A percentile compares a stretch with the other conserved stretches of the same genome.
phyloP scores from a whole-genome alignment of 2,329 filamentous ascomycete species.

The Fusarium acutatum region DNA sequence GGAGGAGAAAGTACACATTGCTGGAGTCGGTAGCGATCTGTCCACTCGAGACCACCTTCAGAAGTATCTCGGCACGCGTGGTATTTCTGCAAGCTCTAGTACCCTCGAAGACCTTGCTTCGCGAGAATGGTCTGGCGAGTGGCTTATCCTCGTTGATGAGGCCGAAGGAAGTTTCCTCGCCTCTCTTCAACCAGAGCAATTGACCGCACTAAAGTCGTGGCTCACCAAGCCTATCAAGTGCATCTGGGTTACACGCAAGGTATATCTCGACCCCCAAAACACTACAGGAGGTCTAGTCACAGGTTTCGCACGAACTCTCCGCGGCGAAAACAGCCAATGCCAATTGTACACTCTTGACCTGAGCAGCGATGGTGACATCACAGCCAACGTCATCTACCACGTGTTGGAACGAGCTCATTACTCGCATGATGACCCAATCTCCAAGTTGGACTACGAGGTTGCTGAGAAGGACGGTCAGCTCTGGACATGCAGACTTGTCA shows the following conservation, averaged over 20 bases:
- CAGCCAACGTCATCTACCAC: constrained; percentile 20
- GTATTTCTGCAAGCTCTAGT: constrained; percentile 17
- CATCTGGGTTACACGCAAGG: constrained; percentile 34
- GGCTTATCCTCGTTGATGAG: constrained; percentile 31
- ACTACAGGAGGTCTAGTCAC: constrained; percentile 34
- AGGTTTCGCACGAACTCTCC: constrained; percentile 33
- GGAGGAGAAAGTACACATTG: constrained; percentile 15
- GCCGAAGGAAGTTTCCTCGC: constrained; percentile 32
- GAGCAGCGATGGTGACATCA: constrained; percentile 22
- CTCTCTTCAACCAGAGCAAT: constrained; percentile 17
- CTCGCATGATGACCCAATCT: constrained; percentile 34
- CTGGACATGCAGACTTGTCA: constrained; percentile 35
- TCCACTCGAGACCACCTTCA: constrained; percentile 3
- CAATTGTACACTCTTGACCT: constrained; percentile 35
- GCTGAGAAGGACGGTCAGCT: constrained; percentile 37
- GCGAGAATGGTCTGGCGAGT: constrained; percentile 27
- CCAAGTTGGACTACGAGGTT: constrained; percentile 34
- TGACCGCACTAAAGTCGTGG: constrained; percentile 27
- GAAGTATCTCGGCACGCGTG: constrained; percentile 3
- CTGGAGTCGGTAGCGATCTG: not conserved
- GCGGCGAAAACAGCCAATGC: constrained; percentile 32
- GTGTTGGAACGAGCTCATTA: constrained; percentile 31
- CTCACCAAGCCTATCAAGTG: constrained; percentile 31
- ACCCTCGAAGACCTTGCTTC: constrained; percentile 21
- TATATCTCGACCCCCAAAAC: constrained; percentile 35